Conservation (phyloP, 1,284 basidiomycete genomes). For the Heterobasidion occidentale region DNA sequence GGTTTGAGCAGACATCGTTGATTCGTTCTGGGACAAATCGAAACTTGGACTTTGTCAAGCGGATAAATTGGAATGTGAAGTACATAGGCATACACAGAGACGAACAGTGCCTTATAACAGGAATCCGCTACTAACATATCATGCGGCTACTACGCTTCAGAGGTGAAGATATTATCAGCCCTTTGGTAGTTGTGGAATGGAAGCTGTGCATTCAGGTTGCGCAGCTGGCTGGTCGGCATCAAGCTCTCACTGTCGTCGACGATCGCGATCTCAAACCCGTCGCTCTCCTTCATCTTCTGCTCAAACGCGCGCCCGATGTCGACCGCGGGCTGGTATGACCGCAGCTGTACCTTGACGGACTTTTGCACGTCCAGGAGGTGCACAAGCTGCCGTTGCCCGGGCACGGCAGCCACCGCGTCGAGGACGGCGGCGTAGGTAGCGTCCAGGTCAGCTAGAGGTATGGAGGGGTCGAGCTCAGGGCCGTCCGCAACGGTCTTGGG, state of each 20-base stretch:
- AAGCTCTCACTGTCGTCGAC: not conserved
- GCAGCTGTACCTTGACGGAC: slow-evolving; percentile 25
- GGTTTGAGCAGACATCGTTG: too few species aligned
- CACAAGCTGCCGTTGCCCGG: slow-evolving; percentile 25
- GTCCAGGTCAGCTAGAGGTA: not conserved
- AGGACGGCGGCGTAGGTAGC: slow-evolving; percentile 18
- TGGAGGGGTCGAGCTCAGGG: slow-evolving; percentile 4
- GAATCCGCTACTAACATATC: too few species aligned
- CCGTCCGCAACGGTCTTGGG: slow-evolving; percentile 5
- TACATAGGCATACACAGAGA: too few species aligned
- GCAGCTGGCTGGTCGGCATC: not conserved
- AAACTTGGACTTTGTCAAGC: too few species aligned
- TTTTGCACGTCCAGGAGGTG: slow-evolving; percentile 38
- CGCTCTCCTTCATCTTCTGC: not conserved
- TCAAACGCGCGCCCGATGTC: not conserved
- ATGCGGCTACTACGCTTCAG: too few species aligned
- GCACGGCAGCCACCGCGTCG: slow-evolving; percentile 14
- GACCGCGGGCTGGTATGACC: not conserved
- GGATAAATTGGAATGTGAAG: too few species aligned
- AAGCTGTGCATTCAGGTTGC: too few species aligned
- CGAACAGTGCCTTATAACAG: too few species aligned
- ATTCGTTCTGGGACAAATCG: too few species aligned
- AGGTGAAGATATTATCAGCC: too few species aligned
- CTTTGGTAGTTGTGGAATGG: too few species aligned
- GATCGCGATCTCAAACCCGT: not conserved